Conservation (phyloP, 202 grass and related monocot species). For the Panicum hallii region DNA sequence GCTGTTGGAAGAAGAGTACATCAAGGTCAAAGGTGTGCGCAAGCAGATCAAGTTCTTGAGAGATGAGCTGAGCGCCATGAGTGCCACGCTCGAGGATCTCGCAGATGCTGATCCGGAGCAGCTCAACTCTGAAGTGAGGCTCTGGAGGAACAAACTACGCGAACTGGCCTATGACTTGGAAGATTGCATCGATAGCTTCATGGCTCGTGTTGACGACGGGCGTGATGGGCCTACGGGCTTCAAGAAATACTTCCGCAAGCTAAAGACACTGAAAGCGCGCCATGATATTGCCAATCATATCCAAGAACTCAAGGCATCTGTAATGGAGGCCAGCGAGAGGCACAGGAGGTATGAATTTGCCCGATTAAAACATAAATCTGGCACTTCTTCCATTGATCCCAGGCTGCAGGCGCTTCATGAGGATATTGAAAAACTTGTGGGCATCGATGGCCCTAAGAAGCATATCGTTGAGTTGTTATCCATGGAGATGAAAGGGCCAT, state of each 20-base stretch:
- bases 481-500: too few relatives aligned
- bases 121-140: background rate
- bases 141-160: slow-evolving; percentile 20
- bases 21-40: background rate
- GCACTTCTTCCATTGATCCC: background rate
- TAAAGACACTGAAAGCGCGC: background rate
- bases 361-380: accelerated
- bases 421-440: background rate
- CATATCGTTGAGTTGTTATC: too few relatives aligned
- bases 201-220: background rate
- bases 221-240: background rate
- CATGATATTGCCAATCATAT: background rate
- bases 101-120: background rate
- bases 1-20: background rate
- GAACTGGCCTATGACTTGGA: slow-evolving; percentile 26
- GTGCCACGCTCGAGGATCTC: background rate
- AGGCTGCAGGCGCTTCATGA: background rate
- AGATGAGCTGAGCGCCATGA: background rate
- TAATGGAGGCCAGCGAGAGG: slow-evolving; percentile 24
- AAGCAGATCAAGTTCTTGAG: background rate
- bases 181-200: slow-evolving; percentile 7
- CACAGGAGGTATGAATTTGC: slow-evolving; percentile 27
- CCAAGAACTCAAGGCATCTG: background rate
- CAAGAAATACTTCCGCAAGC: background rate
- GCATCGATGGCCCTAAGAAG: background rate